phyloP scores from a whole-genome alignment of 352 stramenopile species.

The Phytopythium sindhum region DNA sequence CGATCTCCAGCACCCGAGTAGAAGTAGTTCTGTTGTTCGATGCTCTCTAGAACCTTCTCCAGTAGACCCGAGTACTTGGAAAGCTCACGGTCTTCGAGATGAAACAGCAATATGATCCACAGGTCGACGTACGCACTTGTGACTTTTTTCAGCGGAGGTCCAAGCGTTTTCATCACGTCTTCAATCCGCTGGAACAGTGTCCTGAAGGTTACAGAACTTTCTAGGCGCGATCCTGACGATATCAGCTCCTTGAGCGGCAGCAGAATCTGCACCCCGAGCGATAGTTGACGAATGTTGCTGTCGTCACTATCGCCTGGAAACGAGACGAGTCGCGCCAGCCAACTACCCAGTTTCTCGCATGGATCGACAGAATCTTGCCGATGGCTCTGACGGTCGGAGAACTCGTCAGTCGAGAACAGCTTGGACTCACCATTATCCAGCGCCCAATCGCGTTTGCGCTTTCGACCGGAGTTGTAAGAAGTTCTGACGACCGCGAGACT shows the following conservation, averaged over 20 bases:
- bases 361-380: constrained; percentile 3
- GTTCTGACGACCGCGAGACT: constrained; percentile 1
- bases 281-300: constrained; percentile 28
- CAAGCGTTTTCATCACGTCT: constrained; percentile 35
- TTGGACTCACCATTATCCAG: background rate
- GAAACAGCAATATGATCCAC: constrained; percentile 37
- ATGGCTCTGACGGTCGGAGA: background rate
- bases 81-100: constrained; percentile 48
- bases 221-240: constrained; percentile 24
- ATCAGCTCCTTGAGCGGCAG: constrained; percentile 49
- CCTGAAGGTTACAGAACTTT: constrained; percentile 37
- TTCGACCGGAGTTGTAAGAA: constrained; percentile 1
- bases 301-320: constrained; percentile 25
- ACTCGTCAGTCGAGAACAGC: background rate
- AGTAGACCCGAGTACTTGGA: constrained; percentile 38
- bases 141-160: constrained; percentile 20
- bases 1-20: background rate
- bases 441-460: background rate
- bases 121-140: constrained; percentile 40
- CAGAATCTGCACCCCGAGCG: constrained; percentile 33
- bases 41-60: constrained; percentile 32
- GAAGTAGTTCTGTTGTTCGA: constrained; percentile 31
- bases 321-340: constrained; percentile 41
- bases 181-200: constrained; percentile 45
- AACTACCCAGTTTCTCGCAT: constrained; percentile 33